Evolutionary conservation across 139 green algal species (phyloP), one percentile per base, ranked within the genome.

Genomic region (Coelastrella sp.): DNA sequence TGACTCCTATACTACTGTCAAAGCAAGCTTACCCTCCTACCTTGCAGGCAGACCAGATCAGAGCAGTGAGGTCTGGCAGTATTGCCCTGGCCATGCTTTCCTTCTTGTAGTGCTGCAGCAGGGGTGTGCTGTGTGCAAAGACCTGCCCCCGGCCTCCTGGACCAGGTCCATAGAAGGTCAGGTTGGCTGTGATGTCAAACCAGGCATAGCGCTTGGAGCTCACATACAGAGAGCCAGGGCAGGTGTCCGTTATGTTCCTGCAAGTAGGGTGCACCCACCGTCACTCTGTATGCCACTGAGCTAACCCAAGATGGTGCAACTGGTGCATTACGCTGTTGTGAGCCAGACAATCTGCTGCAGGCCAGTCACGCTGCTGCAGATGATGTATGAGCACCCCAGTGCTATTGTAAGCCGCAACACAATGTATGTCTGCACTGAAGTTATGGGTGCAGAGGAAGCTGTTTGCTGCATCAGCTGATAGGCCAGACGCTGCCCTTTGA

Each of bases 121-220:
- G 21, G 5, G 87, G 87, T 17, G 82, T 35, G 63, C 48, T 81
- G 83, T 90, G 87, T 2, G 71, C 60, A 71, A 90, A 88, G 41
- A 90, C 86, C 53, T 87, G 81, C 4, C 81, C 69, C 69, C 67
- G 51, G 69, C 69, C 82, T 8, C 82, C 82, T 32, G 75, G 43
- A 19, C 86, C 78, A 13, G 87, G 87, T 19, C 87, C 87, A 34
- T 85, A 88, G 35, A 82, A 78, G 11, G 78, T 81, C 13, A 86
- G 57, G 59, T 81, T 84, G 32, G 87, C 83, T 11, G 69, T 74
- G 43, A 90, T 53, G 69, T 90, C 87, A 76, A 87, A 83, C 78
- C 83, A 90, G 2, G 87, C 87, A 51, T 87, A 87, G 0, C 71
- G 53, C 62, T 71, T 68, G 59, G 73, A 25, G 4, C 60, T 78